These are phyloP conservation scores for Aethionema arabicum DNA, from an alignment of 345 rosid species.

Conservation along the genomic window DNA sequence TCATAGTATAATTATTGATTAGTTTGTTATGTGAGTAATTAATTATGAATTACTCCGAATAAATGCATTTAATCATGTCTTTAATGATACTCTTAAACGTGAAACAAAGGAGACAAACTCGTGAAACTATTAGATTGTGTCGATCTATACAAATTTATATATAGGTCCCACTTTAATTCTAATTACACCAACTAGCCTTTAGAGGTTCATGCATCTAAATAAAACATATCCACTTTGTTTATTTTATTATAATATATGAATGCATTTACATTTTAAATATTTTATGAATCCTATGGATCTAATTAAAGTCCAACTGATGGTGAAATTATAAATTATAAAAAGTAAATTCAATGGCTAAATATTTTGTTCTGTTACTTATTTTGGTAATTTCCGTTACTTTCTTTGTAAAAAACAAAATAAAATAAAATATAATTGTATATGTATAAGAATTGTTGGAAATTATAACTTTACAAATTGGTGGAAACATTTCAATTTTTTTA, in stretches of 20 bases:
- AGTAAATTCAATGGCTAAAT: too few species aligned
- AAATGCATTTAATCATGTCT: background rate
- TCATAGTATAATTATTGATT: background rate
- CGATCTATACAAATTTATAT: constrained; percentile 10
- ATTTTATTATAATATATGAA: constrained; percentile 1
- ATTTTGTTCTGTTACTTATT: too few species aligned
- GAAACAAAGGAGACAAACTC: constrained; percentile 21
- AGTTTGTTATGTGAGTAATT: background rate
- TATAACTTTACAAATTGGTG: too few species aligned
- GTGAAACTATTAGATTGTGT: constrained; percentile 31
- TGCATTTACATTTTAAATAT: background rate
- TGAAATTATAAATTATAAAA: too few species aligned
- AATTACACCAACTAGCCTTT: constrained; percentile 26
- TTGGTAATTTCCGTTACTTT: too few species aligned
- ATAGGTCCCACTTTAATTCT: constrained; percentile 31
- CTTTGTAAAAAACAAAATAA: too few species aligned
- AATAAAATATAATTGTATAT: too few species aligned
- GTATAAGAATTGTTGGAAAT: too few species aligned
- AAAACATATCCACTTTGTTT: constrained; percentile 2
- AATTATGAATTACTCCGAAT: constrained; percentile 17
- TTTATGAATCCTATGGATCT: constrained; percentile 4
- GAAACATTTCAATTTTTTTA: too few species aligned
- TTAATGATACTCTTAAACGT: constrained; percentile 14
- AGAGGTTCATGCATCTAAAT: constrained; percentile 36
- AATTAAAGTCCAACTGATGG: background rate